Percentiles rank a stretch among this genome's conserved stretches.
Evolutionary conservation across 169 alveolate species (phyloP).

Genomic region (Eimeria brunetti): DNA sequence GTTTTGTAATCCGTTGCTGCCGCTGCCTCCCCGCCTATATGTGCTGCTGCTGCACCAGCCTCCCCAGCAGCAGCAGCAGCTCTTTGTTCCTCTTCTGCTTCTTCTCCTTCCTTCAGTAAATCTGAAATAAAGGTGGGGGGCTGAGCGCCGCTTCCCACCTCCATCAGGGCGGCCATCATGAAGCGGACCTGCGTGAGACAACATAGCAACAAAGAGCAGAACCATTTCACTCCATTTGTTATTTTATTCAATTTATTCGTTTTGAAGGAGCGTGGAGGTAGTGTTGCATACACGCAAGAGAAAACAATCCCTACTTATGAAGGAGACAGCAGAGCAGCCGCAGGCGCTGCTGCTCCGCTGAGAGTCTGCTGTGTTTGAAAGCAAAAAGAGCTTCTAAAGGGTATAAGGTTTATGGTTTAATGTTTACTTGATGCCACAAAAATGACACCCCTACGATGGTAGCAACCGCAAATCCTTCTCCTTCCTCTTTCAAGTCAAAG

Average conservation of each 20-base stretch:
- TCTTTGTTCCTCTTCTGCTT: background rate
- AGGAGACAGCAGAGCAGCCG: background rate
- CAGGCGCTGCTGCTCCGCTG: too few relatives aligned
- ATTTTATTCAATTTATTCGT: too few relatives aligned
- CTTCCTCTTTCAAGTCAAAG: conserved; percentile 10
- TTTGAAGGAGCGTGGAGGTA: too few relatives aligned
- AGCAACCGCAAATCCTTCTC: conserved; percentile 31
- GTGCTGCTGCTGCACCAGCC: background rate
- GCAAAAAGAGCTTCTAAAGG: too few relatives aligned
- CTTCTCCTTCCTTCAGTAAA: conserved; percentile 25
- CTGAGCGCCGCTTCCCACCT: conserved; percentile 47
- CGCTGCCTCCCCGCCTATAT: background rate
- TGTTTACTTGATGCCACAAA: conserved; percentile 77
- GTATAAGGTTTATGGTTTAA: background rate
- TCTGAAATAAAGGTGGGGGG: conserved; percentile 4
- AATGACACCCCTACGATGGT: conserved; percentile 78
- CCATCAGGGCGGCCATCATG: conserved; percentile 70
- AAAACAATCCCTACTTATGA: too few relatives aligned
- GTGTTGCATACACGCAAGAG: too few relatives aligned
- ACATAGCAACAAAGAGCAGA: too few relatives aligned
- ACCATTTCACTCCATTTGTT: background rate
- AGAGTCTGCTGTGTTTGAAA: too few relatives aligned
- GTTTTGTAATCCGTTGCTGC: background rate
- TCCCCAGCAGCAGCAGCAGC: background rate
- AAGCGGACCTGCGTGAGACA: conserved; percentile 70